Conservation (phyloP, 78 protist species). For the Dictyostelium brefeldianum region DNA sequence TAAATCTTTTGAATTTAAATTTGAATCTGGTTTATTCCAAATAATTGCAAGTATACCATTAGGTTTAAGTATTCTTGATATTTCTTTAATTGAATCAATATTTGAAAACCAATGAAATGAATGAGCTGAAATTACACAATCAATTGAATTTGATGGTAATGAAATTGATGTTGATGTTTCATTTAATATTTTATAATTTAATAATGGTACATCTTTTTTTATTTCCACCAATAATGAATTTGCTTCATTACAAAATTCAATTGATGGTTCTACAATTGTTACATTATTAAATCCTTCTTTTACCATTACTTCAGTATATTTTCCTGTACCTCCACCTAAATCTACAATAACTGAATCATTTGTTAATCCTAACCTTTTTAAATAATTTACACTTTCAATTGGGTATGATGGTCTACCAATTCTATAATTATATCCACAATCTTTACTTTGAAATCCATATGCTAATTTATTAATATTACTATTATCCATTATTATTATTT, state of each 20-base stretch:
- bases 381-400: not conserved
- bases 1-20: too few species aligned
- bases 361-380: not conserved
- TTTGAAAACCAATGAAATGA: constrained; percentile 51
- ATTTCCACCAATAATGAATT: too few species aligned
- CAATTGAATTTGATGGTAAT: not conserved
- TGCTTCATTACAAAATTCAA: too few species aligned
- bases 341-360: constrained; percentile 17
- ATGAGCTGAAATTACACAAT: constrained; percentile 20
- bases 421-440: not conserved
- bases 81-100: constrained; percentile 29
- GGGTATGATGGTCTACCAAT: constrained; percentile 39
- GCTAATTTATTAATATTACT: not conserved
- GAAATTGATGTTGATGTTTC: constrained; percentile 33
- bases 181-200: too few species aligned
- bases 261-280: constrained; percentile 26
- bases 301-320: constrained; percentile 24
- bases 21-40: not conserved
- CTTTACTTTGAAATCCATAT: not conserved
- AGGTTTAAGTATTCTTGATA: constrained; percentile 10
- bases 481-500: too few species aligned
- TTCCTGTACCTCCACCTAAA: constrained; percentile 56
- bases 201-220: too few species aligned
- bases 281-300: constrained; percentile 22
- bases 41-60: constrained; percentile 3